phyloP scores from a whole-genome alignment of 192 early-diverging fungal genomes.

The Rhizophagus sp. region DNA sequence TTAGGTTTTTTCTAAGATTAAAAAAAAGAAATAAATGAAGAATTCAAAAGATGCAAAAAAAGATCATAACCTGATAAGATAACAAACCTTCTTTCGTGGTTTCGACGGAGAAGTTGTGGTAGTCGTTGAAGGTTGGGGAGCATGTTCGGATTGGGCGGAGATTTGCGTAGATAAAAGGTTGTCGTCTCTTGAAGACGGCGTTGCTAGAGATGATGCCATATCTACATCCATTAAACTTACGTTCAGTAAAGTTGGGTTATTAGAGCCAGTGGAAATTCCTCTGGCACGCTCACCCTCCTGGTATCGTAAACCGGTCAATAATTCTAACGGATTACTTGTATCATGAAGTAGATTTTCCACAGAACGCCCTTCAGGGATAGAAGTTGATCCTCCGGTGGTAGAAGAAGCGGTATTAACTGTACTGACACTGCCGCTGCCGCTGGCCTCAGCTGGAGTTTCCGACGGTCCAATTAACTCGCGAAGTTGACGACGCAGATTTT shows the following conservation, averaged over 20 bases:
- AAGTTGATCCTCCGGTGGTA: background rate
- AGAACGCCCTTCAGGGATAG: background rate
- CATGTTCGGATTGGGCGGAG: background rate
- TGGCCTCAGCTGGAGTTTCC: slow-evolving; percentile 31
- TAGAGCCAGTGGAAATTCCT: slow-evolving; percentile 28
- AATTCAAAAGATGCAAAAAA: background rate
- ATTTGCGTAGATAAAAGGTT: slow-evolving; percentile 9
- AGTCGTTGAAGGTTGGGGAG: background rate
- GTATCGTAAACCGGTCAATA: slow-evolving; percentile 30
- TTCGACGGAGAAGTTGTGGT: background rate
- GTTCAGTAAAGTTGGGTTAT: slow-evolving; percentile 23
- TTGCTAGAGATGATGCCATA: slow-evolving; percentile 17
- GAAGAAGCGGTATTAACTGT: background rate
- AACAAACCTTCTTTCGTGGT: slow-evolving; percentile 7
- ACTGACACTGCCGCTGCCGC: slow-evolving; percentile 11
- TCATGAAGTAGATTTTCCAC: slow-evolving; percentile 10
- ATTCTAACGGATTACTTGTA: slow-evolving; percentile 25
- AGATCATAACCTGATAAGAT: background rate
- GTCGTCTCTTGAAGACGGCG: background rate
- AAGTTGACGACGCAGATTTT: slow-evolving; percentile 39
- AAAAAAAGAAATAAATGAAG: background rate
- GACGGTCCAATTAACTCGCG: slow-evolving; percentile 22
- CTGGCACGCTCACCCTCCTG: slow-evolving; percentile 32
- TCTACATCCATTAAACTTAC: slow-evolving; percentile 31
- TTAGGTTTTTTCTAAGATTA: slow-evolving; percentile 41